Percentiles rank a stretch among this genome's conserved stretches.
Evolutionary conservation across 139 green algal species (phyloP).

Genomic region (Zygnema circumcarinatum): DNA sequence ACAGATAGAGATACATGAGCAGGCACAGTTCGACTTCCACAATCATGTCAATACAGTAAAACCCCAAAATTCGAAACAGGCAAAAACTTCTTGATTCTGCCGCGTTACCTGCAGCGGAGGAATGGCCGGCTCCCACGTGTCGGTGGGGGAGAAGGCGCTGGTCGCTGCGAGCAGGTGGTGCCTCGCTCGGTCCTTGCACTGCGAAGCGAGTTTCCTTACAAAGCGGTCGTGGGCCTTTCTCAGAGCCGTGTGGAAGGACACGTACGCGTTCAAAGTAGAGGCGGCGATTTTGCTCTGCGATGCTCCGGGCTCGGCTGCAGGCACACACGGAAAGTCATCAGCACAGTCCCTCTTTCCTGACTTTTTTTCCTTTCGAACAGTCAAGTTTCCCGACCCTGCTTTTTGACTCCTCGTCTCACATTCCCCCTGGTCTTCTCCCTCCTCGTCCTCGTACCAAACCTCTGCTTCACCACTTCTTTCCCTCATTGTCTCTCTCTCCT

Average conservation of each 20-base stretch:
- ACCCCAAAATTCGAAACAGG: too few species aligned
- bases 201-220: not conserved
- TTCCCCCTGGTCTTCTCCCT: too few species aligned
- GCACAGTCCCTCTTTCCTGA: not conserved
- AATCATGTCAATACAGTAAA: too few species aligned
- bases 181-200: not conserved
- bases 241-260: constrained; percentile 10
- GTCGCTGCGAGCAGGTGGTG: constrained; percentile 19
- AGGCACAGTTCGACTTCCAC: too few species aligned
- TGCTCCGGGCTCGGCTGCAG: constrained; percentile 15
- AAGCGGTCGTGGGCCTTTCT: constrained; percentile 12
- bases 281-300: not conserved
- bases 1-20: too few species aligned
- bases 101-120: not conserved
- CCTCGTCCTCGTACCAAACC: too few species aligned
- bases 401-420: too few species aligned
- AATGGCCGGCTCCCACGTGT: not conserved
- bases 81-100: too few species aligned
- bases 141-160: not conserved
- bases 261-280: constrained; percentile 6
- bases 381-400: not conserved
- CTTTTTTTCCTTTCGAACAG: not conserved
- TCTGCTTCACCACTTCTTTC: too few species aligned
- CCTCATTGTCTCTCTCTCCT: too few species aligned
- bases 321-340: not conserved